Base-by-base conservation (phyloP, 345 rosid species). In the Dovyalis caffra region DNA sequence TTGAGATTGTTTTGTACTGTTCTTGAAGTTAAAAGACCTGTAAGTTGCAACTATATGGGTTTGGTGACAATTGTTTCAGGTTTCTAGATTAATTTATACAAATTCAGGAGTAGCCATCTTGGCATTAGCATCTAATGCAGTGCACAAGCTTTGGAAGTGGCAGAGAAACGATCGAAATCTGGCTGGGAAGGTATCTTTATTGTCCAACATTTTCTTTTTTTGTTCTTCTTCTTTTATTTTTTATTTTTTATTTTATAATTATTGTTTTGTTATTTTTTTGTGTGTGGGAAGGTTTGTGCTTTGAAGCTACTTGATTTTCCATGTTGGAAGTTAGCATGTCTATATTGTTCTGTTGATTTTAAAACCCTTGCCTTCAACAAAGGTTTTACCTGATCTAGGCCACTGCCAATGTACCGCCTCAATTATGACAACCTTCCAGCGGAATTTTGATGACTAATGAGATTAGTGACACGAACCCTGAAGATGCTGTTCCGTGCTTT, bases 101-200 rank as follows among this genome's bases (percentile, higher is more conserved):
- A 91, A 91, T 81, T 87, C 95, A 62, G 98, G 97, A 53, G 74
- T 76, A 51, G 91, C 95, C 58, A 82, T 91, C 67, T 83, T 91
- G 84, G 98, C 94, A 51, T 87, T 93, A 81, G 86, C 91, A 47
- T 89, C 93, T 74, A 93, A 91, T 84, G 98, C 97, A 18, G 91
- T 88, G 23, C 97, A 91, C 81, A 90, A 89, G 86, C 88, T 91
- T 58, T 91, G 98, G 97, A 90, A 93, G 79, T 93, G 98, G 98
- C 90, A 80, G 74, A 79, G 80, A 79, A 89, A 78, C 83, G 95
- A 90, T 31, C 79, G 85, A 11, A 87, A 87, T 75, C 8, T 20
- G 56, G 71, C 74, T 25, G 86, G 77, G 60, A 88, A 86, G 94
- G 97, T 91, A 79, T 47, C 32, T 3, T 33, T 28, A 21, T 57